phyloP scores from a whole-genome alignment of 805 yeast genomes.

The Torulaspora maleeae region DNA sequence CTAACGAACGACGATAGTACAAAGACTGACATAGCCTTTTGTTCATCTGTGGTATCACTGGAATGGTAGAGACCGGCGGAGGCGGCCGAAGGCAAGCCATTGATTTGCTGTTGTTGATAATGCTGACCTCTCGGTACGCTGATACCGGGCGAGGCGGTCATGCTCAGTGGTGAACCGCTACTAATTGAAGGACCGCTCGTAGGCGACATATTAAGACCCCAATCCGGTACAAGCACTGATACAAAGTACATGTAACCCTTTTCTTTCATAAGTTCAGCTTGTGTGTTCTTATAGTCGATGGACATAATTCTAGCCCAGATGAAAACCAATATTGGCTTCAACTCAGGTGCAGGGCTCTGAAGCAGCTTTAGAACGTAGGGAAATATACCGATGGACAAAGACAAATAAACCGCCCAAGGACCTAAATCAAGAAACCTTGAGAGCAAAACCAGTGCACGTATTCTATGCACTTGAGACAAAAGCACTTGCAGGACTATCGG shows the following conservation, averaged over 20 bases:
- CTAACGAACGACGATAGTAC: conserved; percentile 79
- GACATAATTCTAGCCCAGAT: conserved; percentile 99
- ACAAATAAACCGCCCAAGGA: conserved; percentile 94
- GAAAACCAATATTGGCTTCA: conserved; percentile 88
- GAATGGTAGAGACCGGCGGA: conserved; percentile 16
- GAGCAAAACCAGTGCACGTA: conserved; percentile 77
- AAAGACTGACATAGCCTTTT: conserved; percentile 93
- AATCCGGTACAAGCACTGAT: conserved; percentile 58
- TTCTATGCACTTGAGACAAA: conserved; percentile 87
- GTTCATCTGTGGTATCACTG: conserved; percentile 58
- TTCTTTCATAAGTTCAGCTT: conserved; percentile 86
- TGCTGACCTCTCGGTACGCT: conserved; percentile 20
- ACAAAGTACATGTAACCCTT: conserved; percentile 86
- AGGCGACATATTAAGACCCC: conserved; percentile 20
- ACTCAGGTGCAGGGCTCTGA: conserved; percentile 92
- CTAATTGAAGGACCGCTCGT: conserved; percentile 17
- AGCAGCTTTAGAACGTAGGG: conserved; percentile 87
- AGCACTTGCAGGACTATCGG: conserved; percentile 92
- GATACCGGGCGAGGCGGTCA: conserved; percentile 19
- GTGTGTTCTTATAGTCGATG: conserved; percentile 84
- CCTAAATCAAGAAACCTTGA: conserved; percentile 89
- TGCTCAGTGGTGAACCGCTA: conserved; percentile 22
- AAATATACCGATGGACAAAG: conserved; percentile 90
- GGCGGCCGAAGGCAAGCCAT: conserved; percentile 10
- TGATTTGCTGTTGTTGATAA: conserved; percentile 15